Evolutionary conservation across 2,329 filamentous ascomycete species (phyloP).

Genomic region (Scytalidium sp.): DNA sequence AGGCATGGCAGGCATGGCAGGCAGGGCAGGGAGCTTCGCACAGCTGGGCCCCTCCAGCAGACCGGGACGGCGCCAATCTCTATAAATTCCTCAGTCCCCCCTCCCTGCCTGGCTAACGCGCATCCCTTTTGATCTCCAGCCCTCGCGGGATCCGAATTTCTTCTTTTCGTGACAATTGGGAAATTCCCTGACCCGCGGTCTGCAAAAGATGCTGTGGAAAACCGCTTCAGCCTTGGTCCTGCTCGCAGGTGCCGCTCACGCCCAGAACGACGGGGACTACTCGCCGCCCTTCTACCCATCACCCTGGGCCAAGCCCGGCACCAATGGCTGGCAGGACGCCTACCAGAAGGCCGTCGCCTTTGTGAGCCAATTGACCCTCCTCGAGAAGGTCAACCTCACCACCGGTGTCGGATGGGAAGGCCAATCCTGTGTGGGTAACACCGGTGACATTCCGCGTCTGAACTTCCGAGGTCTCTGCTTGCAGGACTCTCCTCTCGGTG

Average conservation of each 20-base stretch:
- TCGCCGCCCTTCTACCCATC: slow-evolving; percentile 30
- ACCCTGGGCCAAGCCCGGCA: slow-evolving; percentile 28
- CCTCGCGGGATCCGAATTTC: background rate
- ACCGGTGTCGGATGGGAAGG: slow-evolving; percentile 61
- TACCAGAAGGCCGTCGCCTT: slow-evolving; percentile 67
- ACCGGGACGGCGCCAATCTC: background rate
- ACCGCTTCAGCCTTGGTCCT: slow-evolving; percentile 13
- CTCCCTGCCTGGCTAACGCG: background rate
- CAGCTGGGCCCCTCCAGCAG: too few species aligned
- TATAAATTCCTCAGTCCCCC: background rate
- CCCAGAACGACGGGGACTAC: slow-evolving; percentile 18
- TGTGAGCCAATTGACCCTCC: slow-evolving; percentile 72
- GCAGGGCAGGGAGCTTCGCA: background rate
- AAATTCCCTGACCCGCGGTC: background rate
- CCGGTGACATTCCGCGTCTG: slow-evolving; percentile 27
- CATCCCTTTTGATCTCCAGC: background rate
- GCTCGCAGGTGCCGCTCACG: slow-evolving; percentile 14
- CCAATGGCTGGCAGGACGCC: slow-evolving; percentile 58
- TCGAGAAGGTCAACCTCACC: slow-evolving; percentile 90
- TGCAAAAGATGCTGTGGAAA: slow-evolving; percentile 18
- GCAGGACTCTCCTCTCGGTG: slow-evolving; percentile 28
- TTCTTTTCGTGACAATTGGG: background rate
- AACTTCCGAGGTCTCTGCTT: slow-evolving; percentile 27
- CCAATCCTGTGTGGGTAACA: slow-evolving; percentile 28
- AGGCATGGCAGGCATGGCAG: background rate